Conservation (phyloP, 208 protist species). For the Acanthamoeba triangularis region DNA sequence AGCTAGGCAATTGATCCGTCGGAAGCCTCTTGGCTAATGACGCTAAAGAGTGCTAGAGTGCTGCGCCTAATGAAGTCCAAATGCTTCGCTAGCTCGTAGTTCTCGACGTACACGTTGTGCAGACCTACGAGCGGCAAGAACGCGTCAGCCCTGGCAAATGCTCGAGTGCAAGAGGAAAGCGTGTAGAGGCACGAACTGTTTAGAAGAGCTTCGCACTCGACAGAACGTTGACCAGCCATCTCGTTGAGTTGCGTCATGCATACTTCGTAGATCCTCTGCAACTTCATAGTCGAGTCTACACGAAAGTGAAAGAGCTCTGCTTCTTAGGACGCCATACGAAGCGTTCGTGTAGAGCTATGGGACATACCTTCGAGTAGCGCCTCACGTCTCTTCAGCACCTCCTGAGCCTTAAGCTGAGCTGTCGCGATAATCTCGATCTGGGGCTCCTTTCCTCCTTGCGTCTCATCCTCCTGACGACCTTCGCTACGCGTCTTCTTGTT, state of each 20-base stretch:
- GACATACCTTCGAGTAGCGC: slow-evolving; percentile 19
- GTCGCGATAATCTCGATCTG: background rate
- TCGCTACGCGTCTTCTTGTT: slow-evolving; percentile 23
- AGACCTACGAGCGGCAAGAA: background rate
- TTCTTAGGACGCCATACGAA: background rate
- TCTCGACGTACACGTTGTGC: background rate
- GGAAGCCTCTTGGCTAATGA: background rate
- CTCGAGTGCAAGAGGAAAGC: background rate
- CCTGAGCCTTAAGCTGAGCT: slow-evolving; percentile 17
- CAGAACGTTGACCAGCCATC: slow-evolving; percentile 2
- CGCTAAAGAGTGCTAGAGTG: slow-evolving; percentile 29
- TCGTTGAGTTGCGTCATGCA: slow-evolving; percentile 55
- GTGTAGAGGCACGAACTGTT: background rate
- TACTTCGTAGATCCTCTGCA: slow-evolving; percentile 58
- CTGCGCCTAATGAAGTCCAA: slow-evolving; percentile 6
- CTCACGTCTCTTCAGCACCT: slow-evolving; percentile 24
- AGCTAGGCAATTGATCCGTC: background rate
- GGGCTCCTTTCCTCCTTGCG: background rate
- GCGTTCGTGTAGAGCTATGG: background rate
- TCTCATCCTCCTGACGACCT: background rate
- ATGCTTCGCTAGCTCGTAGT: slow-evolving; percentile 22
- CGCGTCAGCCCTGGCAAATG: background rate
- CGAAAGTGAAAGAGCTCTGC: background rate
- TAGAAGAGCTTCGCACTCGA: slow-evolving; percentile 13
- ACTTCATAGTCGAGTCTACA: slow-evolving; percentile 18